phyloP scores from a whole-genome alignment of 257 asterid species.

The Leptodermis oblonga region DNA sequence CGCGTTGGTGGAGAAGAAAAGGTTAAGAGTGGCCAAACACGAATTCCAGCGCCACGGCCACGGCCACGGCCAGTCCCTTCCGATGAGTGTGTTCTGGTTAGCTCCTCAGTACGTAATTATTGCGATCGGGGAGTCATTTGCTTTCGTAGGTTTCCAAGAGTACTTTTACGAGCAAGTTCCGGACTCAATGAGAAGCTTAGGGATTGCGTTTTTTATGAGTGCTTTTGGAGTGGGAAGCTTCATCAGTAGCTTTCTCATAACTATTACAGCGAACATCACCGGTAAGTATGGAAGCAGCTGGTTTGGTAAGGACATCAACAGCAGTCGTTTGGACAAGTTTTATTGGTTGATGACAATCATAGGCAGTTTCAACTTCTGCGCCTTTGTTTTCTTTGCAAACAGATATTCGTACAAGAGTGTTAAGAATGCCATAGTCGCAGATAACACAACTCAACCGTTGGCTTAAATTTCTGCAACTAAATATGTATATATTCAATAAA shows the following conservation, averaged over 20 bases:
- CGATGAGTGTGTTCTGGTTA: constrained; percentile 28
- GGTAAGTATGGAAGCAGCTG: constrained; percentile 18
- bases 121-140: constrained; percentile 22
- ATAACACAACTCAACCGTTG: not conserved
- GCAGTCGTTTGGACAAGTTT: constrained; percentile 25
- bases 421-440: not conserved
- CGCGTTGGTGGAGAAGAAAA: constrained; percentile 22
- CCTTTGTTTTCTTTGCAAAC: constrained; percentile 16
- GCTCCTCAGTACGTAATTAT: constrained; percentile 21
- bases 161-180: constrained; percentile 30
- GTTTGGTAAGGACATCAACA: constrained; percentile 26
- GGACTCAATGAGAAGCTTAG: constrained; percentile 30
- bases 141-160: constrained; percentile 27
- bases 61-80: constrained; percentile 3
- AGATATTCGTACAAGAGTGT: constrained; percentile 20
- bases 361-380: constrained; percentile 9
- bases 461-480: too few species aligned
- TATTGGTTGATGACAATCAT: constrained; percentile 20
- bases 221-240: constrained; percentile 21
- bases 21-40: constrained; percentile 9
- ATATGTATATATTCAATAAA: not conserved
- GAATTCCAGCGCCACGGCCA: not conserved
- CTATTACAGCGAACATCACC: constrained; percentile 9
- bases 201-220: constrained; percentile 18
- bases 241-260: constrained; percentile 20